These are phyloP conservation scores for Bretschneidera sinensis DNA, from an alignment of 345 rosid species.

Conservation along the genomic window DNA sequence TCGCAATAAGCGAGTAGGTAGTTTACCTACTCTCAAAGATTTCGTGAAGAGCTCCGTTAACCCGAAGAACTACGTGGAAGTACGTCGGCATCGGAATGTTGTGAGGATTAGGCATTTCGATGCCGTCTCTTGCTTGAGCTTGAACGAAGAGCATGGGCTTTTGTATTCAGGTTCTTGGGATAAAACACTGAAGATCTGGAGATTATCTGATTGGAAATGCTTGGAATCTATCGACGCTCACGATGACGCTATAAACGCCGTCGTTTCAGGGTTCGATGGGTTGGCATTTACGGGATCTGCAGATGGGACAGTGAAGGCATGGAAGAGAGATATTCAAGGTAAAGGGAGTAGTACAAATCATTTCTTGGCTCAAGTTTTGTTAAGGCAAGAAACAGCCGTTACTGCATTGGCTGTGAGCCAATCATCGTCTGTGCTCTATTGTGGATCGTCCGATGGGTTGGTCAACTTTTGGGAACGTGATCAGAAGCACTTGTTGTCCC, in stretches of 20 bases:
- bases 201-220: constrained; percentile 50
- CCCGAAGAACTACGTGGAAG: constrained; percentile 56
- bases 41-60: constrained; percentile 44
- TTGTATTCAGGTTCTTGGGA: constrained; percentile 73
- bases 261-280: constrained; percentile 40
- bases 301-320: constrained; percentile 60
- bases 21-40: constrained; percentile 47
- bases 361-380: constrained; percentile 45
- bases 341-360: constrained; percentile 55
- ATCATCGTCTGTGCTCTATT: constrained; percentile 45
- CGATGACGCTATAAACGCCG: constrained; percentile 60
- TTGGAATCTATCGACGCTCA: constrained; percentile 57
- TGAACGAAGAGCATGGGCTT: constrained; percentile 48
- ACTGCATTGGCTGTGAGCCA: constrained; percentile 58
- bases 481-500: constrained; percentile 42
- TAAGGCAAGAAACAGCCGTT: constrained; percentile 68
- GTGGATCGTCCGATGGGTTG: constrained; percentile 66
- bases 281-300: constrained; percentile 67
- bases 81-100: constrained; percentile 42
- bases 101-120: constrained; percentile 56
- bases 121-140: constrained; percentile 55
- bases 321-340: constrained; percentile 58
- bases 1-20: constrained; percentile 39
- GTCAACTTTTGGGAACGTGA: constrained; percentile 60
- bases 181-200: constrained; percentile 57